Evolutionary conservation across 352 stramenopile genomes (phyloP), one percentile per base, ranked within the genome.

Genomic region (Phytophthora cryptogea): DNA sequence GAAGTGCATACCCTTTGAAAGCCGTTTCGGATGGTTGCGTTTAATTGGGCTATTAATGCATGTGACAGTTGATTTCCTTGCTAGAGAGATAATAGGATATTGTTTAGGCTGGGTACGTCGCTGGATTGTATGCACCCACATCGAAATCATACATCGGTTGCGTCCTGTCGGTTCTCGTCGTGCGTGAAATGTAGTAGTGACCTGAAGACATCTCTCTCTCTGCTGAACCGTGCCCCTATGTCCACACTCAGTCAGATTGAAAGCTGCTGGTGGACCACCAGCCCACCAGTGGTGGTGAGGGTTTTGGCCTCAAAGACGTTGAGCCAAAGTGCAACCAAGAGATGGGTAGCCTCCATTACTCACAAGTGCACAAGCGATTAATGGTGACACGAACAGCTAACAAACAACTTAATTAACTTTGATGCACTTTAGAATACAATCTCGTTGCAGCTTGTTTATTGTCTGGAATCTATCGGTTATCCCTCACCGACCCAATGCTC

Each of bases 401-500:
- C 48, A 53, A 23, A 23, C 20, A 23, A 23, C 20, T 23, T 40
- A 16, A 30, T 23, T 40, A 16, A 30, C 28, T 27, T 23, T 8
- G 17, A 27, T 28, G 23, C 14, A 46, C 20, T 46, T 41, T 58
- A 62, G 14, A 63, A 58, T 63, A 54, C 54, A 68, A 61, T 52
- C 36, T 54, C 40, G 20, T 63, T 63, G 60, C 60, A 68, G 40
- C 28, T 35, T 63, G 55, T 66, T 59, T 58, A 62, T 70, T 66
- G 51, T 58, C 54, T 63, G n/a, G 8, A 23, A 20, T 57, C 44
- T 63, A 63, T 50, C 36, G 41, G 31, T 36, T 61, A 40, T 49
- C 33, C 11, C 32, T 59, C 40, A 27, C 45, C 46, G 43, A 51
- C 45, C 20, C 42, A 64, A 28, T 23, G 20, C 37, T 39, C 11